Evolutionary conservation across 1,284 basidiomycete genomes (phyloP).

Genomic region (Papiliotrema nemorosa): DNA sequence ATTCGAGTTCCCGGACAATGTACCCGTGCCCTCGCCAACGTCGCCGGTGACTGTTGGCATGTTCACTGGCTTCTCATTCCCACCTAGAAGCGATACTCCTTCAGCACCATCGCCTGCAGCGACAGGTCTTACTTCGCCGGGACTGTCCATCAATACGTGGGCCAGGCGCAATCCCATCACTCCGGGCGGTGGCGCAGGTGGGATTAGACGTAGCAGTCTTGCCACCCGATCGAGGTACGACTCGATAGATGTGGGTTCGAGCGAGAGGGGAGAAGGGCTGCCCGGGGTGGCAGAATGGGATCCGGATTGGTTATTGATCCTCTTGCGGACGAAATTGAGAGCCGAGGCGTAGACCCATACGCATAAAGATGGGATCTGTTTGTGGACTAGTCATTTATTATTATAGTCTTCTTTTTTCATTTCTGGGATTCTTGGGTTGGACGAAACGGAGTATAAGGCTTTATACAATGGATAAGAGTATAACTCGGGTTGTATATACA

Average conservation of each 20-base stretch:
- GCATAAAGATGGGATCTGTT: neutral
- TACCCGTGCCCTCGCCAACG: neutral
- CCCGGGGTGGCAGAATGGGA: conserved; percentile 41
- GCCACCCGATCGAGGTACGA: conserved; percentile 10
- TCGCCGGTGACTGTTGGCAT: neutral
- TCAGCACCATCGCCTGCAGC: neutral
- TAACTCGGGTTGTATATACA: too few species aligned
- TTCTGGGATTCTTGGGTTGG: too few species aligned
- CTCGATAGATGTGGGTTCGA: conserved; percentile 2
- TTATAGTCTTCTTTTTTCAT: too few species aligned
- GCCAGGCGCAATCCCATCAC: neutral
- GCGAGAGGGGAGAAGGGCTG: neutral
- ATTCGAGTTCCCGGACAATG: conserved; percentile 33
- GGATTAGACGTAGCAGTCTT: neutral
- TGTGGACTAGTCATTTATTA: too few species aligned
- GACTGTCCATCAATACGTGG: neutral
- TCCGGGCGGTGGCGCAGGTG: neutral
- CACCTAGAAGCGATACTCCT: conserved; percentile 10
- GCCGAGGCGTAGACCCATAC: conserved; percentile 18
- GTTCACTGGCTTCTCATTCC: conserved; percentile 26
- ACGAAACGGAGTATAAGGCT: too few species aligned
- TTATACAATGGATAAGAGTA: too few species aligned
- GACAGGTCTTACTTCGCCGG: neutral
- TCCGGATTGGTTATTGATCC: conserved; percentile 40
- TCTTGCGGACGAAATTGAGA: conserved; percentile 30